Evolutionary conservation across 495 filamentous ascomycete genomes (phyloP), one percentile per base, ranked within the genome.

Genomic region (Halenospora varia): DNA sequence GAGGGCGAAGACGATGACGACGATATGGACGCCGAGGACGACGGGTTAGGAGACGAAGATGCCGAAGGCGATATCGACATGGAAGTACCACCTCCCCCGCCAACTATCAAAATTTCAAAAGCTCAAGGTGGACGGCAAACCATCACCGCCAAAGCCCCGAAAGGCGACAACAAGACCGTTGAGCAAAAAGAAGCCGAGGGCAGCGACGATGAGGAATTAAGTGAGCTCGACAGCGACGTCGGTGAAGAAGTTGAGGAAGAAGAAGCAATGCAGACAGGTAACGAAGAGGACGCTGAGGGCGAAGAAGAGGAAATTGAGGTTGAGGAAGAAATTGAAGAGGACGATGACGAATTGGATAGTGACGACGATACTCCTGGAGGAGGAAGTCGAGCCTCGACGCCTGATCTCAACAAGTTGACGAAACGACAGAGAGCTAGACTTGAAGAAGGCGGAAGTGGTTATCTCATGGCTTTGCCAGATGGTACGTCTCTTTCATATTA

Each of bases 381-480:
- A 24, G 82, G 76, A 25, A 85, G 82, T 65, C 69, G 84, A 54
- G 77, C 72, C n/a, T 81, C 80, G 25, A 88, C 86, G 0, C 90
- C 90, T 0, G 90, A 97, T 68, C 71, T 89, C 35, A 88, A 84
- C 67, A 90, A 89, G 64, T 81, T 96, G 73, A 98, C 94, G 17
- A 90, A 92, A 65, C 79, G 94, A 48, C 94, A 98, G 70, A 75
- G 88, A 47, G 86, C 86, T 15, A 79, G 84, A 59, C 75, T 88
- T 48, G 85, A 89, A 29, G 89, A 90, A 25, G 82, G 77, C 10
- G 75, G 87, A 41, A 84, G 83, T 48, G 81, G 82, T n/a, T 82
- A 85, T 60, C 78, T 92, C 51, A 70, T 97, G 71, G 90, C 95
- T 64, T 75, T 98, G 10, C 92, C 92, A 1, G 94, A 96, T 77